A percentile compares a stretch with the other conserved stretches of the same genome.
Conservation (phyloP, 352 stramenopile species). For the Blastocystis sp. region DNA sequence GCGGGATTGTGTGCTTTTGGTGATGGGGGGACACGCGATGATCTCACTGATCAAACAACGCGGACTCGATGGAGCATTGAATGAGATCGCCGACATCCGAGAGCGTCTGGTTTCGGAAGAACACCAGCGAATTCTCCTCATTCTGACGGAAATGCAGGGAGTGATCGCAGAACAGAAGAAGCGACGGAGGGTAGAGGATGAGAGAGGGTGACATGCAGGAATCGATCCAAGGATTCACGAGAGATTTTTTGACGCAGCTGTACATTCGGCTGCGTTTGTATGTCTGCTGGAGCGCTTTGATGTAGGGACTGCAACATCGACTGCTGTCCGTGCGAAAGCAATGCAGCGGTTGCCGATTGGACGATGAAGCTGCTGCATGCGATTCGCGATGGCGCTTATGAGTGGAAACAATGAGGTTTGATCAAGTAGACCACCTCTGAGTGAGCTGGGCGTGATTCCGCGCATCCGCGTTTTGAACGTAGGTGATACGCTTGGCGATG, state of each 20-base stretch:
- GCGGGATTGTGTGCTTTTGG: neutral
- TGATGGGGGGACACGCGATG: constrained; percentile 18
- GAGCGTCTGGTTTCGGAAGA: neutral
- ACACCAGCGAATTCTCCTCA: neutral
- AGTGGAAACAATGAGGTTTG: neutral
- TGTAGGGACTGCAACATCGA: constrained; percentile 24
- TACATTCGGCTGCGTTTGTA: constrained; percentile 45
- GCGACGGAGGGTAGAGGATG: neutral
- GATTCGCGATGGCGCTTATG: neutral
- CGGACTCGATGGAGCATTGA: neutral
- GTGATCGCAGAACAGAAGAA: constrained; percentile 38
- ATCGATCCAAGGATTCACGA: constrained; percentile 12
- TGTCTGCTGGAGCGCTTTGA: neutral
- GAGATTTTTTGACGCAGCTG: constrained; percentile 16
- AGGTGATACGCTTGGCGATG: neutral
- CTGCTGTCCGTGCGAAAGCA: constrained; percentile 24
- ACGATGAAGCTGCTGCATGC: neutral
- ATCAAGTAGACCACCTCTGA: constrained; percentile 9
- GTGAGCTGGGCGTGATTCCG: constrained; percentile 10
- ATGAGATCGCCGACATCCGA: neutral
- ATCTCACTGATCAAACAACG: constrained; percentile 35
- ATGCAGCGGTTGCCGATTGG: neutral
- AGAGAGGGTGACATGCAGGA: neutral
- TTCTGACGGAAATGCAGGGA: constrained; percentile 46
- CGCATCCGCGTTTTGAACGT: neutral